A percentile compares a stretch with the other conserved stretches of the same genome.
phyloP scores from a whole-genome alignment of 225 moss, liverwort and hornwort species.

The Ulota crispa region DNA sequence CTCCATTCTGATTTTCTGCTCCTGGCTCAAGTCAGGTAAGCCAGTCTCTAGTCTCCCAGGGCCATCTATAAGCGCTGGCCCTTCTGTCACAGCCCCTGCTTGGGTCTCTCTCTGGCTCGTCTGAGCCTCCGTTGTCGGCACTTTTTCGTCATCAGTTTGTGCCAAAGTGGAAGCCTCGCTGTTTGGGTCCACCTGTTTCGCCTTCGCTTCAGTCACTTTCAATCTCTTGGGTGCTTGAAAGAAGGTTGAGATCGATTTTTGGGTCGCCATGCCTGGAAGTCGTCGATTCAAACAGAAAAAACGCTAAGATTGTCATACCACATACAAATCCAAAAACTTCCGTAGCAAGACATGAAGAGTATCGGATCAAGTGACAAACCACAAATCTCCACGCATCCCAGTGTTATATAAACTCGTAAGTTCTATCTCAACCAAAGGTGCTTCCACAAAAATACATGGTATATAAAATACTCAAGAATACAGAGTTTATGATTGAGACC shows the following conservation, averaged over 20 bases:
- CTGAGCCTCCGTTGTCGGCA: constrained; percentile 2
- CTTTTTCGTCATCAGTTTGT: constrained; percentile 4
- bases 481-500: not conserved
- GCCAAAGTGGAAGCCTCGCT: not conserved
- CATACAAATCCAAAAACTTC: not conserved
- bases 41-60: constrained; percentile 19
- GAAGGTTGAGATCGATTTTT: constrained; percentile 50
- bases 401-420: not conserved
- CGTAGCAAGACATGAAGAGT: not conserved
- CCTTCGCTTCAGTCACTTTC: constrained; percentile 39
- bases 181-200: constrained; percentile 24
- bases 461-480: not conserved
- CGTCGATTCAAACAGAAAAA: not conserved
- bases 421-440: not conserved
- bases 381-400: not conserved
- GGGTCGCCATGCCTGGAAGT: constrained; percentile 36
- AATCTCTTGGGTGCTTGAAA: constrained; percentile 62
- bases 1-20: constrained; percentile 91
- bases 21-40: constrained; percentile 47
- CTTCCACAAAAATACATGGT: not conserved
- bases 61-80: not conserved
- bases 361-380: not conserved
- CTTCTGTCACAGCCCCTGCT: constrained; percentile 1
- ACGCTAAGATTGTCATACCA: not conserved
- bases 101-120: constrained; percentile 12